Percentiles rank a stretch among this genome's conserved stretches.
phyloP scores from a whole-genome alignment of 2,329 filamentous ascomycete genomes.

The Ciborinia camelliae region DNA sequence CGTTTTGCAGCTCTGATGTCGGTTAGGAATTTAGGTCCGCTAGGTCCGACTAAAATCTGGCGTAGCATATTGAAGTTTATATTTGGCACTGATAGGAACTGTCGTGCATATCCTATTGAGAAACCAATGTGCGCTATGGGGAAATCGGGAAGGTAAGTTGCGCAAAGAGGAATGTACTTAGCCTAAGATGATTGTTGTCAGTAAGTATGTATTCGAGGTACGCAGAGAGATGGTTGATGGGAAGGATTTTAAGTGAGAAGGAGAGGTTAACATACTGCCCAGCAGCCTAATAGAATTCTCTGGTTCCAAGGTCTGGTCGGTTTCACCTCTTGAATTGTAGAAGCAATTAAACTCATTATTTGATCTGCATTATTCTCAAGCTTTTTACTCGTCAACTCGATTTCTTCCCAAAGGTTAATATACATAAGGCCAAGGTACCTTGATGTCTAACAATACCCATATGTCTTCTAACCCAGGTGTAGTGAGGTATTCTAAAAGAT shows the following conservation, averaged over 20 bases:
- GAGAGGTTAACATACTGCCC: conserved; percentile 56
- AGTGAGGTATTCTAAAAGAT: conserved; percentile 70
- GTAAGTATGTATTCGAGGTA: neutral
- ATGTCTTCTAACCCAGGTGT: conserved; percentile 61
- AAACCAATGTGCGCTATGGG: conserved; percentile 66
- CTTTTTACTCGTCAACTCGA: conserved; percentile 39
- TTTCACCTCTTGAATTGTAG: conserved; percentile 56
- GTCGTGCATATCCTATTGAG: conserved; percentile 56
- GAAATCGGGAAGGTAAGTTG: conserved; percentile 59
- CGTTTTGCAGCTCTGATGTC: conserved; percentile 55
- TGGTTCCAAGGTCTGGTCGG: conserved; percentile 60
- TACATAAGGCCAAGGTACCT: conserved; percentile 49
- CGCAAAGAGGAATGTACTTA: conserved; percentile 64
- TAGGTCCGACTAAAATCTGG: conserved; percentile 62
- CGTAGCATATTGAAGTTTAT: conserved; percentile 78
- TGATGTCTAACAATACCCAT: conserved; percentile 87
- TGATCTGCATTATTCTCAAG: conserved; percentile 66
- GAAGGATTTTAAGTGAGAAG: no score
- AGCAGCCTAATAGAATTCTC: conserved; percentile 76
- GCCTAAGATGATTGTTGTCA: conserved; percentile 43
- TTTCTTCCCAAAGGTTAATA: neutral
- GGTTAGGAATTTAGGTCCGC: conserved; percentile 63
- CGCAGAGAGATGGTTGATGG: neutral
- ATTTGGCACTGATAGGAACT: conserved; percentile 65
- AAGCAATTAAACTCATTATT: conserved; percentile 66